Evolutionary conservation across 208 protist genomes (phyloP).

Genomic region (Acanthamoeba castellanii): DNA sequence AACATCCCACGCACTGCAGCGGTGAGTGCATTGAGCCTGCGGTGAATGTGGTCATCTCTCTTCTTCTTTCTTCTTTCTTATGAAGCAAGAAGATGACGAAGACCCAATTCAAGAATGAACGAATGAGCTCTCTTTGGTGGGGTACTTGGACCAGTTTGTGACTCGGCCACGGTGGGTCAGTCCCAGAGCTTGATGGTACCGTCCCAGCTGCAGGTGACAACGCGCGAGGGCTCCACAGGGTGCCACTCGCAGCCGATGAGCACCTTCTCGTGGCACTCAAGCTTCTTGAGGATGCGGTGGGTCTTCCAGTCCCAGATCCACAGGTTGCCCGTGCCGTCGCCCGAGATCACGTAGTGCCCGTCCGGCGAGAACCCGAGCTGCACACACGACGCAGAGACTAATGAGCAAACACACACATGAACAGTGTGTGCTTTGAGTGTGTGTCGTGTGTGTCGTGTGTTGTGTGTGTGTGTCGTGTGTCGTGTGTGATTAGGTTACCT

Average conservation of each 20-base stretch:
- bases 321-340: constrained; percentile 94
- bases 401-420: background rate
- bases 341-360: constrained; percentile 91
- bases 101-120: too few species aligned
- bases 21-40: too few species aligned
- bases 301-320: constrained; percentile 96
- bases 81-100: too few species aligned
- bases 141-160: too few species aligned
- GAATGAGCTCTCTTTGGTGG: too few species aligned
- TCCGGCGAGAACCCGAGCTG: constrained; percentile 90
- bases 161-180: background rate
- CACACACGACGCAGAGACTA: background rate
- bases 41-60: too few species aligned
- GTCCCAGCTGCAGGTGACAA: constrained; percentile 96
- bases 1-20: too few species aligned
- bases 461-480: too few species aligned
- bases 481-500: constrained; percentile 75
- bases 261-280: constrained; percentile 88
- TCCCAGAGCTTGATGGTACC: constrained; percentile 88
- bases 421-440: too few species aligned
- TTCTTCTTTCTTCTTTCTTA: too few species aligned
- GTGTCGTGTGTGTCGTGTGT: too few species aligned
- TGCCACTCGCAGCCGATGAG: constrained; percentile 94
- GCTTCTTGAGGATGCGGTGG: constrained; percentile 87
- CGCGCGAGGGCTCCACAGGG: constrained; percentile 93